Conservation (phyloP, 2,329 filamentous ascomycete species). For the Exophiala viscosa region DNA sequence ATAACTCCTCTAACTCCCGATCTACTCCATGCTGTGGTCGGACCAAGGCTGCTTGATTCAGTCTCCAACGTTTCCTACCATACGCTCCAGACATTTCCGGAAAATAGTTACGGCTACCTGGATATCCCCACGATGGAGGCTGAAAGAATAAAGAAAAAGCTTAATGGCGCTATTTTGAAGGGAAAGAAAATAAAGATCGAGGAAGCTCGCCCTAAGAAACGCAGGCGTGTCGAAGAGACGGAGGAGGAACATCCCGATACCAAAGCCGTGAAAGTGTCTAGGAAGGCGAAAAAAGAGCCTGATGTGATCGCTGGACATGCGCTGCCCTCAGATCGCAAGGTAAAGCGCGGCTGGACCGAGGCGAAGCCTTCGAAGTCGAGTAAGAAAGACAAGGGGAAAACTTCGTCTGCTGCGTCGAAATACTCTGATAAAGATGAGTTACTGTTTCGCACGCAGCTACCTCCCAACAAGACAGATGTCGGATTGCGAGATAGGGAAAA, state of each 20-base stretch:
- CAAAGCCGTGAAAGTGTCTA: constrained; percentile 35
- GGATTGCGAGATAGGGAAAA: constrained; percentile 27
- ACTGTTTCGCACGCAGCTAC: constrained; percentile 76
- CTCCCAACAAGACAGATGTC: constrained; percentile 48
- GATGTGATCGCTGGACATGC: constrained; percentile 60
- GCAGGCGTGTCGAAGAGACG: constrained; percentile 39
- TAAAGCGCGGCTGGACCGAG: constrained; percentile 88
- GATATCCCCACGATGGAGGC: constrained; percentile 78
- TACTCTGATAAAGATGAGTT: constrained; percentile 78
- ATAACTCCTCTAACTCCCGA: constrained; percentile 77
- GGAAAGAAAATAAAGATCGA: constrained; percentile 83
- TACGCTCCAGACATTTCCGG: constrained; percentile 78
- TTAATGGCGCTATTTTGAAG: constrained; percentile 80
- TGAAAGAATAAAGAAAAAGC: constrained; percentile 84
- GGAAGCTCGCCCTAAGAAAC: constrained; percentile 66
- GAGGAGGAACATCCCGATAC: constrained; percentile 31
- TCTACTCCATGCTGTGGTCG: constrained; percentile 68
- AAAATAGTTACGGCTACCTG: constrained; percentile 84
- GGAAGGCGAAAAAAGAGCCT: constrained; percentile 41
- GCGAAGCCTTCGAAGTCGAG: constrained; percentile 48
- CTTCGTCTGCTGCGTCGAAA: constrained; percentile 63
- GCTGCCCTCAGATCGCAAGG: constrained; percentile 68
- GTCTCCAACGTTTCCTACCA: constrained; percentile 88
- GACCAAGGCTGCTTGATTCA: constrained; percentile 60
- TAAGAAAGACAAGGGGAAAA: constrained; percentile 46